phyloP scores from a whole-genome alignment of 2,329 filamentous ascomycete species.

The Ceratocystis lukuohia region DNA sequence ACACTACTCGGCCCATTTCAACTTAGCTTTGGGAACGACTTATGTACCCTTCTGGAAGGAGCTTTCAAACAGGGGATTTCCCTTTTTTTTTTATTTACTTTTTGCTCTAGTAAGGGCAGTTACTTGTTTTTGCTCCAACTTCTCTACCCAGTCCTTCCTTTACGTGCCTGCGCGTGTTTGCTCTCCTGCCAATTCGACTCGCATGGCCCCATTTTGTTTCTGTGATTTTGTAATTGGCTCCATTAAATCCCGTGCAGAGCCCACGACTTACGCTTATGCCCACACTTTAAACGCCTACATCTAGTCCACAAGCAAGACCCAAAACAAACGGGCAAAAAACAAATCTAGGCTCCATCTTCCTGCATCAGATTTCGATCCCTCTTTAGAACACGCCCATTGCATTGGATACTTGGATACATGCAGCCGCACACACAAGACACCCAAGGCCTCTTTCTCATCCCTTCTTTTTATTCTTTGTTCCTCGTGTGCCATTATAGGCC shows the following conservation, averaged over 20 bases:
- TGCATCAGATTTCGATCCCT: slow-evolving; percentile 17
- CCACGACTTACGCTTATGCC: no score
- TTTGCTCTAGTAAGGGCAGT: neutral
- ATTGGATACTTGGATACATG: neutral
- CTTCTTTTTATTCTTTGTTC: slow-evolving; percentile 5
- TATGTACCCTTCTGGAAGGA: neutral
- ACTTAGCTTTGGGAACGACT: neutral
- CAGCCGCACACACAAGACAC: neutral
- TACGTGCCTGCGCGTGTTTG: neutral
- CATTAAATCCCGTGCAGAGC: neutral
- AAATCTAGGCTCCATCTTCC: slow-evolving; percentile 19
- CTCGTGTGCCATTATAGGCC: neutral
- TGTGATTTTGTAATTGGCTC: neutral
- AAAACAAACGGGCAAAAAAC: slow-evolving; percentile 4
- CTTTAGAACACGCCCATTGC: slow-evolving; percentile 6
- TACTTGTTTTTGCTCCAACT: neutral
- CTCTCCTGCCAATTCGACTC: neutral
- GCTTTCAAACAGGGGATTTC: neutral
- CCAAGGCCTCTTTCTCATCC: slow-evolving; percentile 8
- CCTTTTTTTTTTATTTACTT: no score
- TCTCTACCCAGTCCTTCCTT: neutral
- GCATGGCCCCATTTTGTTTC: neutral
- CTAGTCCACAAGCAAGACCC: neutral
- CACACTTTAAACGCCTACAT: neutral
- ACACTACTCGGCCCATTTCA: neutral